Evolutionary conservation across 805 yeast genomes (phyloP).

Genomic region (Sporopachydermia lactativora): DNA sequence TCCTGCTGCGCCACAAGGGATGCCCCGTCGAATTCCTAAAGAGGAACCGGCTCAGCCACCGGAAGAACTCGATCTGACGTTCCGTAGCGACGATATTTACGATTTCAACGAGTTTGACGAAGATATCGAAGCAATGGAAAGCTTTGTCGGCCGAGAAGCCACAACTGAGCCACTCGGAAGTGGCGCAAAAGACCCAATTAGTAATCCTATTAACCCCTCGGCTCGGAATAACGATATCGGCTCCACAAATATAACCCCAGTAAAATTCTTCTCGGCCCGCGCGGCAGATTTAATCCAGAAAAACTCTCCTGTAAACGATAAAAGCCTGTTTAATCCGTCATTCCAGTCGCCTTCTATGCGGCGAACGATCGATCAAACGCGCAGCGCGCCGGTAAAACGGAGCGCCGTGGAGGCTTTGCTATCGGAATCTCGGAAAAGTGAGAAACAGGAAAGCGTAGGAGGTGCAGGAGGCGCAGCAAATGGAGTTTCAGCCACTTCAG

Average conservation of each 20-base stretch:
- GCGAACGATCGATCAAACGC: slow-evolving; percentile 15
- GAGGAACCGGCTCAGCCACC: too few relatives aligned
- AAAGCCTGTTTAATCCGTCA: slow-evolving; percentile 12
- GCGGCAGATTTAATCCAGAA: slow-evolving; percentile 16
- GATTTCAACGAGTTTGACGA: slow-evolving; percentile 1
- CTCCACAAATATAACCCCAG: slow-evolving; percentile 9
- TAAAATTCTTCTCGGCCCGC: slow-evolving; percentile 14
- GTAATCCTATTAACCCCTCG: not conserved
- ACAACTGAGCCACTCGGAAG: not conserved
- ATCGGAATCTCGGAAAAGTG: not conserved
- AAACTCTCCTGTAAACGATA: slow-evolving; percentile 10
- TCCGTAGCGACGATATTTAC: not conserved
- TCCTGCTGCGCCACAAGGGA: too few relatives aligned
- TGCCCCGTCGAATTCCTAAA: too few relatives aligned
- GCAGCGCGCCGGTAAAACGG: slow-evolving; percentile 13
- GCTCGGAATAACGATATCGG: too few relatives aligned
- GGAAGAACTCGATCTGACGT: slow-evolving; percentile 1
- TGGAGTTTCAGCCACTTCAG: too few relatives aligned
- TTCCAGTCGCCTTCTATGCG: slow-evolving; percentile 14
- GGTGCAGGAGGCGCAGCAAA: too few relatives aligned
- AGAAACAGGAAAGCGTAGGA: not conserved
- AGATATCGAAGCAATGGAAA: slow-evolving; percentile 1
- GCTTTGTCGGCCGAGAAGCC: not conserved
- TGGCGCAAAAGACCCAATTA: not conserved
- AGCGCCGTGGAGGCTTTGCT: slow-evolving; percentile 1